Evolutionary conservation across 257 asterid genomes (phyloP).

Genomic region (Lycium barbarum): DNA sequence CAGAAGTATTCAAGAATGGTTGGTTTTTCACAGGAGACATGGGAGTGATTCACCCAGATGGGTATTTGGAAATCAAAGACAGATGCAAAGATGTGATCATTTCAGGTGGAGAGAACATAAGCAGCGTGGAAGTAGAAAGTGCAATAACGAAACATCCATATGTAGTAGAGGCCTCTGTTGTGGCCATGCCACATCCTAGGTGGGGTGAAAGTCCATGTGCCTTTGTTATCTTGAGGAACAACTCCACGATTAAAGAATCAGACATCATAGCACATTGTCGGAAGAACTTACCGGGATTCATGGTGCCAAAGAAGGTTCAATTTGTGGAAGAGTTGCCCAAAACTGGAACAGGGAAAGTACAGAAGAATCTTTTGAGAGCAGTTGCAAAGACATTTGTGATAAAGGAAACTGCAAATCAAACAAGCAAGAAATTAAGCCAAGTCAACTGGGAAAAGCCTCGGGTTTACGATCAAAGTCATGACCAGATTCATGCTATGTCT

Average conservation of each 20-base stretch:
- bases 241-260: not conserved
- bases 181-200: constrained; percentile 84
- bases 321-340: constrained; percentile 13
- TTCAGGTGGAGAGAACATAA: too few relatives aligned
- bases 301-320: constrained; percentile 14
- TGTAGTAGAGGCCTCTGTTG: constrained; percentile 30
- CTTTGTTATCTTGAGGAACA: not conserved
- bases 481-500: constrained; percentile 26
- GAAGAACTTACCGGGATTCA: not conserved
- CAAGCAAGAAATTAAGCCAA: not conserved
- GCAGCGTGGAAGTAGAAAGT: too few relatives aligned
- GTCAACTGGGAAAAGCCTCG: not conserved
- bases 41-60: constrained; percentile 85
- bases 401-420: not conserved
- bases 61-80: constrained; percentile 42
- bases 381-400: not conserved
- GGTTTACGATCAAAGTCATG: constrained; percentile 3
- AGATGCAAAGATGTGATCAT: constrained; percentile 69
- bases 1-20: constrained; percentile 57
- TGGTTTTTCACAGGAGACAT: constrained; percentile 86
- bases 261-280: constrained; percentile 6
- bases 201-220: constrained; percentile 59
- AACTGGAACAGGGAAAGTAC: constrained; percentile 16
- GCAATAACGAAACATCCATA: too few relatives aligned
- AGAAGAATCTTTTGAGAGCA: constrained; percentile 23